Conservation (phyloP, 106 monocot species). For the Gastrodia elata region DNA sequence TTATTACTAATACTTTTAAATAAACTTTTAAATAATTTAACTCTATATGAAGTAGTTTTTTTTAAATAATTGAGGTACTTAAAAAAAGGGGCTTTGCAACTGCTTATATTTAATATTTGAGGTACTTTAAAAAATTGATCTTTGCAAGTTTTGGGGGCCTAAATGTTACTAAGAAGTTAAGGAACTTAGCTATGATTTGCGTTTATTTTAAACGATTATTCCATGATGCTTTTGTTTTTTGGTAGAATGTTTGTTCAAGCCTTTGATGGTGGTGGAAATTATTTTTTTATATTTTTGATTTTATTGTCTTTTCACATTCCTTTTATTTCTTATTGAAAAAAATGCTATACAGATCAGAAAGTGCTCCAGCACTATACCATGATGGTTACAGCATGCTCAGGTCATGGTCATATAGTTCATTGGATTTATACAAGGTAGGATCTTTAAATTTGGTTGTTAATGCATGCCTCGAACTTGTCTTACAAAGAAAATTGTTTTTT, state of each 20-base stretch:
- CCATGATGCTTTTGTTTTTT: background rate
- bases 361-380: slow-evolving; percentile 35
- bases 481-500: background rate
- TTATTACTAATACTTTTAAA: too few relatives aligned
- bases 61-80: too few relatives aligned
- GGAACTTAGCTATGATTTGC: background rate
- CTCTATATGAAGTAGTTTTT: too few relatives aligned
- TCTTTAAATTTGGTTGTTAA: background rate
- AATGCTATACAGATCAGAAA: slow-evolving; percentile 36
- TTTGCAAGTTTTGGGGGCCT: background rate
- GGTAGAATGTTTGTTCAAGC: background rate
- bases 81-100: too few relatives aligned
- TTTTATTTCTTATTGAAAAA: slow-evolving; percentile 4
- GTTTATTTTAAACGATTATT: background rate
- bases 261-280: background rate
- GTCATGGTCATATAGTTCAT: slow-evolving; percentile 81
- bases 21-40: too few relatives aligned
- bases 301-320: background rate
- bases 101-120: slow-evolving; percentile 3
- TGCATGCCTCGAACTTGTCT: background rate
- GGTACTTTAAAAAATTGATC: background rate
- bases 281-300: background rate
- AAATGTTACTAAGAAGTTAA: background rate
- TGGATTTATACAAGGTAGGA: slow-evolving; percentile 92
- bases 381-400: slow-evolving; percentile 82